Conservation (phyloP, 2,329 filamentous ascomycete species). For the Cladosporium velox region DNA sequence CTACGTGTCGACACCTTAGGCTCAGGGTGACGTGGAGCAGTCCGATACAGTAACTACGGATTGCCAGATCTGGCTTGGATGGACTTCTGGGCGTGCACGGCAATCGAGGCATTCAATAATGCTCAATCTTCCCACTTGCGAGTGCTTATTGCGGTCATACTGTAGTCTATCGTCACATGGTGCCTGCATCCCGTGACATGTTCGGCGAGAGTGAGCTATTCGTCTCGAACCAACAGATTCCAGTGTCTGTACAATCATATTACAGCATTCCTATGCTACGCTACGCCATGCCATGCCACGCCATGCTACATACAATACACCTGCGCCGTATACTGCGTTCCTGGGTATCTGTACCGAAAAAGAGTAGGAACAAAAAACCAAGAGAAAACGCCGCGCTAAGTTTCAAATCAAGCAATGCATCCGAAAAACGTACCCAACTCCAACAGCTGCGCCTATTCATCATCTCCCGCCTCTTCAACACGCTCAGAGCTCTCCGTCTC, state of each 20-base stretch:
- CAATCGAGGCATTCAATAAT: background rate
- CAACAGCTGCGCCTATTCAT: background rate
- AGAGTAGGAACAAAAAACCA: background rate
- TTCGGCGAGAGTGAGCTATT: background rate
- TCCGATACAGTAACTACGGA: background rate
- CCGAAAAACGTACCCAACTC: background rate
- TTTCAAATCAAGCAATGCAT: background rate
- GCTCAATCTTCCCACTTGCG: background rate
- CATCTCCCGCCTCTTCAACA: slow-evolving; percentile 8
- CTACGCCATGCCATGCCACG: background rate
- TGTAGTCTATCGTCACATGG: too few species aligned
- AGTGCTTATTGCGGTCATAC: background rate
- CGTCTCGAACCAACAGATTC: background rate
- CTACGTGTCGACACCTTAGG: background rate
- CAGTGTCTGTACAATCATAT: background rate
- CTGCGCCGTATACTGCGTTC: background rate
- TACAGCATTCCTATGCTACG: background rate
- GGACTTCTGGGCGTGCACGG: background rate
- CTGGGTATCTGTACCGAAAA: slow-evolving; percentile 2
- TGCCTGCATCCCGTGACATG: too few species aligned
- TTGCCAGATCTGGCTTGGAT: background rate
- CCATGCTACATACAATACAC: background rate
- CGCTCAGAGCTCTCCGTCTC: slow-evolving; percentile 13
- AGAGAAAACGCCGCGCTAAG: background rate
- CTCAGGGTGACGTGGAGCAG: background rate